Conservation (phyloP, 1,284 basidiomycete species). For the Schizophyllum amplum region DNA sequence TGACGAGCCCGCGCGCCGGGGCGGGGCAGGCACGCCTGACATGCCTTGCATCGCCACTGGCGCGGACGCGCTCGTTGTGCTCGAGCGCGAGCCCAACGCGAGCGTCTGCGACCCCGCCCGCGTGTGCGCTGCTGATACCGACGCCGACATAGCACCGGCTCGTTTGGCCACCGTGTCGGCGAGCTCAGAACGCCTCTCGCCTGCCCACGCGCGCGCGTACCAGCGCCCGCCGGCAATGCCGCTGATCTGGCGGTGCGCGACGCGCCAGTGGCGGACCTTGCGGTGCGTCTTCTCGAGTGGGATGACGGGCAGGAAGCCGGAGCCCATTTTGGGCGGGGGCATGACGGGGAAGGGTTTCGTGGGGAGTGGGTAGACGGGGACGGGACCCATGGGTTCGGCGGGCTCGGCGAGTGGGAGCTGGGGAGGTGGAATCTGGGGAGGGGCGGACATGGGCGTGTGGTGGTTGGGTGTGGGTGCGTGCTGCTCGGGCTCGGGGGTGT, state of each 20-base stretch:
- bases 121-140: constrained; percentile 25
- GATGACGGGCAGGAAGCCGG: constrained; percentile 58
- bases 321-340: constrained; percentile 61
- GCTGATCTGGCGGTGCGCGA: constrained; percentile 64
- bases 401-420: constrained; percentile 15
- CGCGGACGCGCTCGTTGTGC: too few relatives aligned
- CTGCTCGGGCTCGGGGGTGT: constrained; percentile 34
- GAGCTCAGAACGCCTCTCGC: constrained; percentile 68
- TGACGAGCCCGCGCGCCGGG: too few relatives aligned
- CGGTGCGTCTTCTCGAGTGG: constrained; percentile 55
- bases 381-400: constrained; percentile 27
- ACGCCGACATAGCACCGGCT: constrained; percentile 18
- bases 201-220: constrained; percentile 69
- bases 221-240: constrained; percentile 75
- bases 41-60: too few relatives aligned
- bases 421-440: constrained; percentile 16
- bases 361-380: constrained; percentile 68
- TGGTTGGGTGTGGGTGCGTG: constrained; percentile 17
- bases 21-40: too few relatives aligned
- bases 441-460: constrained; percentile 3
- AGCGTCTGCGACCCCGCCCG: constrained; percentile 1
- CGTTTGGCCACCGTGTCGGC: constrained; percentile 23
- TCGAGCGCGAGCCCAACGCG: too few relatives aligned
- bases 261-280: constrained; percentile 60
- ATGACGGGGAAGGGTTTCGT: constrained; percentile 74